Evolutionary conservation across 768 basidiomycete genomes (phyloP).

Genomic region (Leccinum fibrillosum): DNA sequence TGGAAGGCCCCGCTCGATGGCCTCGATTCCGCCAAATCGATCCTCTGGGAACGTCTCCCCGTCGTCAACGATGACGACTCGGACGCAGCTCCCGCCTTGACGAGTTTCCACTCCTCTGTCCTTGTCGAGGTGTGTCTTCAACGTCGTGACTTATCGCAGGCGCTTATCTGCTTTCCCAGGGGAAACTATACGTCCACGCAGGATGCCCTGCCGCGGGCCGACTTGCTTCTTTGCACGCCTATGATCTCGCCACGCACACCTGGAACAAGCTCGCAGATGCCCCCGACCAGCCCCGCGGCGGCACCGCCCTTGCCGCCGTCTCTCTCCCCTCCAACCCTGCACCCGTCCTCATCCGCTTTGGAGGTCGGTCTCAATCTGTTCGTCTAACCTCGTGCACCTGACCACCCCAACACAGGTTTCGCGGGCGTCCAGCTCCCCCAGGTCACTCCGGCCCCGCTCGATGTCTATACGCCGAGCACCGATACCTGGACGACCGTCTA

Average conservation of each 20-base stretch:
- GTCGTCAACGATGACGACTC: conserved; percentile 27
- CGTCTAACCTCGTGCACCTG: fast-evolving
- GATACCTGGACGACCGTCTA: conserved; percentile 22
- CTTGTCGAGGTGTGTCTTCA: conserved; percentile 23
- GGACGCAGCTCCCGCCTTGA: conserved; percentile 28
- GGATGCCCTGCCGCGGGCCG: conserved; percentile 39
- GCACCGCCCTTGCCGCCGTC: conserved; percentile 36
- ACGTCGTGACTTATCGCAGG: neutral
- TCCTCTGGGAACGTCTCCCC: conserved; percentile 31
- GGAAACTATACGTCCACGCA: conserved; percentile 37
- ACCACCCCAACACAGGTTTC: conserved; percentile 25
- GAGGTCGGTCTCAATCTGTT: conserved; percentile 16
- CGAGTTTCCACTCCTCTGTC: conserved; percentile 37
- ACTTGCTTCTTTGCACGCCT: conserved; percentile 33
- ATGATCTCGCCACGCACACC: conserved; percentile 24
- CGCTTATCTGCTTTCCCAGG: conserved; percentile 15
- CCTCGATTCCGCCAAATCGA: neutral
- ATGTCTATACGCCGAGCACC: conserved; percentile 31
- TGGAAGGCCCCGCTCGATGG: conserved; percentile 24
- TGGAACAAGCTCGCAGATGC: conserved; percentile 36
- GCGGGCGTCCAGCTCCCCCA: conserved; percentile 35
- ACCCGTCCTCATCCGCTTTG: conserved; percentile 37
- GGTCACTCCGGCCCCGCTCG: conserved; percentile 25
- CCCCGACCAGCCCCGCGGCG: conserved; percentile 38
- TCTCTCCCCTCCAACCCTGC: conserved; percentile 12